A percentile compares a stretch with the other conserved stretches of the same genome.
Conservation (phyloP, 1,284 basidiomycete genomes). For the Ceraceosorus guamensis region DNA sequence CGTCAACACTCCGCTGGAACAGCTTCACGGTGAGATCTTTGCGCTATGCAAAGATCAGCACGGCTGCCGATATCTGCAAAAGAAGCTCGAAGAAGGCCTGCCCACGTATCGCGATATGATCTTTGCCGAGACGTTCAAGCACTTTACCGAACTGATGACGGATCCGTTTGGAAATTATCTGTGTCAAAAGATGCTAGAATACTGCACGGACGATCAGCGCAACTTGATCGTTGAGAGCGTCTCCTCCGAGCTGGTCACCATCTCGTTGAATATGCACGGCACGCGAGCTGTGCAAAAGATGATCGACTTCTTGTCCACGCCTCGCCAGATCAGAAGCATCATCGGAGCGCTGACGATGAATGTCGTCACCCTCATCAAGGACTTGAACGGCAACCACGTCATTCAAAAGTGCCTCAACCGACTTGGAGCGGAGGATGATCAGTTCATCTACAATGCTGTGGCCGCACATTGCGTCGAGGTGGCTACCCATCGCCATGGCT, state of each 20-base stretch:
- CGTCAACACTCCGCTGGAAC: slow-evolving; percentile 77
- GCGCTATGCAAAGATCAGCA: slow-evolving; percentile 96
- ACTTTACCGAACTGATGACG: slow-evolving; percentile 98
- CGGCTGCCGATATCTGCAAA: slow-evolving; percentile 95
- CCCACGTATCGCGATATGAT: slow-evolving; percentile 76
- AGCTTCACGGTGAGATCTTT: slow-evolving; percentile 84
- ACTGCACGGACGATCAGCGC: slow-evolving; percentile 93
- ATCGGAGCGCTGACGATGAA: slow-evolving; percentile 93
- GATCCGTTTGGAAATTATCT: slow-evolving; percentile 99
- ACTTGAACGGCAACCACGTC: slow-evolving; percentile 98
- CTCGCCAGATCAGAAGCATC: slow-evolving; percentile 83
- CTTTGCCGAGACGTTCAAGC: slow-evolving; percentile 93
- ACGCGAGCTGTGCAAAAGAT: slow-evolving; percentile 99
- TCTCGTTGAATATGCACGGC: slow-evolving; percentile 99
- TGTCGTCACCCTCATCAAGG: slow-evolving; percentile 98
- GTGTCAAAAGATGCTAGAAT: slow-evolving; percentile 96
- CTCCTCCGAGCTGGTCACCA: slow-evolving; percentile 90
- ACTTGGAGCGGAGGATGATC: slow-evolving; percentile 93
- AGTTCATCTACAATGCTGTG: slow-evolving; percentile 99
- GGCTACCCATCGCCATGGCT: slow-evolving; percentile 96
- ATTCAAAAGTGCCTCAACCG: slow-evolving; percentile 99
- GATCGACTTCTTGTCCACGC: slow-evolving; percentile 79
- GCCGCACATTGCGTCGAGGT: slow-evolving; percentile 98
- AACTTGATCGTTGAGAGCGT: slow-evolving; percentile 96
- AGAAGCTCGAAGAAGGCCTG: slow-evolving; percentile 97